Evolutionary conservation across 2,329 filamentous ascomycete species (phyloP).

Genomic region (Paradendryphiella salina): DNA sequence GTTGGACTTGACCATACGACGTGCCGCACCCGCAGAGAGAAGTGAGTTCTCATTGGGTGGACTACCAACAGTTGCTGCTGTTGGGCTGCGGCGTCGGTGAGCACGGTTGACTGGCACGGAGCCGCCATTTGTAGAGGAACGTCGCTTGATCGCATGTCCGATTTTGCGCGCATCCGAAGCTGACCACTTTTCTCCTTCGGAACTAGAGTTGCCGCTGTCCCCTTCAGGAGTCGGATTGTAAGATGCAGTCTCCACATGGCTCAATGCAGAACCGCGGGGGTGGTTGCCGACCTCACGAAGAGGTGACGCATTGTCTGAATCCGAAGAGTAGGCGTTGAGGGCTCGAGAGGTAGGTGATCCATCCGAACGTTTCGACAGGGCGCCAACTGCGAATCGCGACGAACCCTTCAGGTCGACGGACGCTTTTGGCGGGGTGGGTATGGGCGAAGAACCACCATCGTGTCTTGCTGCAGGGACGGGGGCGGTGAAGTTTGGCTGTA

Average conservation of each 20-base stretch:
- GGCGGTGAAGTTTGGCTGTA: conserved; percentile 57
- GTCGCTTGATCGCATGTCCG: conserved; percentile 59
- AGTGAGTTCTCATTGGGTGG: conserved; percentile 62
- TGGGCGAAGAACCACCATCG: conserved; percentile 57
- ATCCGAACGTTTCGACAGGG: conserved; percentile 68
- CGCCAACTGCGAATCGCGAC: conserved; percentile 85
- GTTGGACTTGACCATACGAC: conserved; percentile 67
- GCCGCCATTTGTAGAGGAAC: conserved; percentile 52
- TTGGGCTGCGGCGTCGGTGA: conserved; percentile 61
- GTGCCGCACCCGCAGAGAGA: conserved; percentile 67
- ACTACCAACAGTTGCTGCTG: conserved; percentile 49
- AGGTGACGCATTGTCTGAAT: conserved; percentile 55
- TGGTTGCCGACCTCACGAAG: conserved; percentile 53
- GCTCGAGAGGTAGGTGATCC: conserved; percentile 65
- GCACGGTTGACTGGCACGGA: conserved; percentile 47
- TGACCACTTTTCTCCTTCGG: conserved; percentile 57
- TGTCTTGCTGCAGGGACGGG: conserved; percentile 36
- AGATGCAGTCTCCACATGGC: conserved; percentile 53
- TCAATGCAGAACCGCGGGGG: conserved; percentile 56
- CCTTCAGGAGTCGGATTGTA: conserved; percentile 34
- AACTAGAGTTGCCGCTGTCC: conserved; percentile 44
- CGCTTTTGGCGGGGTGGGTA: conserved; percentile 60
- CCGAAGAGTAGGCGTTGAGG: conserved; percentile 62
- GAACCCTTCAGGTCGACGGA: conserved; percentile 64
- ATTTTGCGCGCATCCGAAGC: conserved; percentile 59